Conservation (phyloP, 371 early-diverging fungal genomes). For the Lichtheimia ramosa region DNA sequence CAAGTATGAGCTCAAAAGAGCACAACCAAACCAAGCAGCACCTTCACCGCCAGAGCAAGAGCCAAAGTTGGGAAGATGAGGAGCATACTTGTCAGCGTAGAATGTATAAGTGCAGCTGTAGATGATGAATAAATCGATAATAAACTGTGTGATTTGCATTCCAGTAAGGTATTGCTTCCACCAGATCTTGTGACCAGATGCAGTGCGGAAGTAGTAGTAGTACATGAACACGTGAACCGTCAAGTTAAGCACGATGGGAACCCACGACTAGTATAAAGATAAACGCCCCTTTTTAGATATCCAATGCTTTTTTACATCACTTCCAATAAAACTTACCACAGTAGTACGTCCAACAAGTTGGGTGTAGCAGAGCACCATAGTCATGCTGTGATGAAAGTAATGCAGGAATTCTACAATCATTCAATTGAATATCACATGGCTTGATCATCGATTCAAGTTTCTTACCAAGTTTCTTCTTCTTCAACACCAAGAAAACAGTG, state of each 20-base stretch:
- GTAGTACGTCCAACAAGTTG: constrained; percentile 81
- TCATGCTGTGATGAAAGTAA: constrained; percentile 90
- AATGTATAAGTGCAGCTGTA: constrained; percentile 84
- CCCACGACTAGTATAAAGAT: constrained; percentile 64
- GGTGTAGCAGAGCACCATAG: constrained; percentile 85
- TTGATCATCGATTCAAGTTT: not conserved
- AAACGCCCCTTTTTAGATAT: constrained; percentile 9
- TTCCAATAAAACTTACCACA: constrained; percentile 60
- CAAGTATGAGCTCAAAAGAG: constrained; percentile 80
- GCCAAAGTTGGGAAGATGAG: constrained; percentile 71
- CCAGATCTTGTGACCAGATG: constrained; percentile 83
- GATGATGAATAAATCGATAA: constrained; percentile 77
- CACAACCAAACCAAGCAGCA: constrained; percentile 82
- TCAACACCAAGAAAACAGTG: constrained; percentile 31
- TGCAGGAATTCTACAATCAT: constrained; percentile 75
- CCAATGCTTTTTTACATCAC: not conserved
- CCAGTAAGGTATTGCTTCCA: constrained; percentile 93
- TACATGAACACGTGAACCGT: constrained; percentile 91
- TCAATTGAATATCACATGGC: not conserved
- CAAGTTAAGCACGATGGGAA: constrained; percentile 81
- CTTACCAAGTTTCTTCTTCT: constrained; percentile 39
- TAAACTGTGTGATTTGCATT: constrained; percentile 87
- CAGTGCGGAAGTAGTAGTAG: constrained; percentile 89
- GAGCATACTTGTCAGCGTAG: constrained; percentile 70
- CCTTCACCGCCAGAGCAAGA: constrained; percentile 77